phyloP scores from a whole-genome alignment of 768 basidiomycete genomes.

The Amanita polypyramis region DNA sequence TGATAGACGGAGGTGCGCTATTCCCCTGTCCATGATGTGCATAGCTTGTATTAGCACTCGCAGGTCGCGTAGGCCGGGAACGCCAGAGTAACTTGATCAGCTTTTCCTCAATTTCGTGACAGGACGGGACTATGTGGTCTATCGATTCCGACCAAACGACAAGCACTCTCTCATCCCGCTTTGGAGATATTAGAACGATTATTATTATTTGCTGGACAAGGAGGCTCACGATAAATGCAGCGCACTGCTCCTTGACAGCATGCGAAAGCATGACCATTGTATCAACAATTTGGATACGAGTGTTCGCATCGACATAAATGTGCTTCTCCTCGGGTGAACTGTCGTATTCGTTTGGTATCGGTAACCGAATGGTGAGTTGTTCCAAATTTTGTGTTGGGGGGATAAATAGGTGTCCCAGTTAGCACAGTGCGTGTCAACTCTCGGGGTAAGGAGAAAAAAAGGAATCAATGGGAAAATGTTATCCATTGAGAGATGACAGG shows the following conservation, averaged over 20 bases:
- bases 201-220: neutral
- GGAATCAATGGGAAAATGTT: constrained; percentile 27
- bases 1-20: constrained; percentile 1
- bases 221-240: constrained; percentile 70
- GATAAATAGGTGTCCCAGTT: no score
- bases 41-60: constrained; percentile 9
- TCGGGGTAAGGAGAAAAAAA: neutral
- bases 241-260: constrained; percentile 80
- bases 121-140: constrained; percentile 65
- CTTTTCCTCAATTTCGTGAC: constrained; percentile 64
- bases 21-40: constrained; percentile 6
- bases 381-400: no score
- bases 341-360: constrained; percentile 1
- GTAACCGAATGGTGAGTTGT: no score
- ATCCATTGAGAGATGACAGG: no score
- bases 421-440: no score
- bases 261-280: constrained; percentile 67
- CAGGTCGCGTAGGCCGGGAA: constrained; percentile 21
- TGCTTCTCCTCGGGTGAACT: constrained; percentile 46
- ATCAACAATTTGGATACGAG: constrained; percentile 78
- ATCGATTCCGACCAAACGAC: constrained; percentile 80
- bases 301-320: constrained; percentile 70
- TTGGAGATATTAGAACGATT: neutral
- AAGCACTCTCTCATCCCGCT: constrained; percentile 78
- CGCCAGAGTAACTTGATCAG: constrained; percentile 79